Evolutionary conservation across 1,139 yeast genomes (phyloP).

Genomic region (Geotrichum phurueaensis): DNA sequence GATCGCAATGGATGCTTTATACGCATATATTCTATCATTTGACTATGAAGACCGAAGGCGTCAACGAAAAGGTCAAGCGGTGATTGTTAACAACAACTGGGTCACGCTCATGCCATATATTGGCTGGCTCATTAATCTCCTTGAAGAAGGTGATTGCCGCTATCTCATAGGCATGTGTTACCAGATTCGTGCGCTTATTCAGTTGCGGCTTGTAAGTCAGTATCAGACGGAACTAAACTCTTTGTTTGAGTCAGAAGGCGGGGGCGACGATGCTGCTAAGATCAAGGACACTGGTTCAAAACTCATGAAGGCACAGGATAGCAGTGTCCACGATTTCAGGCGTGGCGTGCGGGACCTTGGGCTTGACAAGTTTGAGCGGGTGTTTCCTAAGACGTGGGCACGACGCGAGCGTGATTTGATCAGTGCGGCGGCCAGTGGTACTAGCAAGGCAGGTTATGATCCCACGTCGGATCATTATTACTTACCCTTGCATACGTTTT

Average conservation of each 20-base stretch:
- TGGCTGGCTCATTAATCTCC: constrained; percentile 25
- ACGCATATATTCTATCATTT: constrained; percentile 38
- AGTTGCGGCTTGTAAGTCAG: constrained; percentile 29
- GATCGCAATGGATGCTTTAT: constrained; percentile 32
- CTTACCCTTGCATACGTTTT: constrained; percentile 37
- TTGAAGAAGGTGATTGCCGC: constrained; percentile 22
- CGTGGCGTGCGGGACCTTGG: constrained; percentile 31
- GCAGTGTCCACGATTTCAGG: constrained; percentile 31
- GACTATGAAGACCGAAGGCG: constrained; percentile 34
- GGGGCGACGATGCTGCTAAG: constrained; percentile 3
- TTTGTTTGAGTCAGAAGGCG: not conserved
- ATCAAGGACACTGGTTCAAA: constrained; percentile 10
- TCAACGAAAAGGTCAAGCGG: constrained; percentile 29
- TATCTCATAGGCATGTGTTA: constrained; percentile 32
- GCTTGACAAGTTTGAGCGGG: constrained; percentile 24
- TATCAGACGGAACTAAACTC: constrained; percentile 11
- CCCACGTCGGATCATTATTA: constrained; percentile 35
- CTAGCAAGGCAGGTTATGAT: constrained; percentile 27
- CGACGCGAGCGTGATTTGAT: constrained; percentile 17
- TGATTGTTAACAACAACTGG: constrained; percentile 23
- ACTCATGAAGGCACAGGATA: constrained; percentile 22
- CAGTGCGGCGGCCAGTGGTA: constrained; percentile 6
- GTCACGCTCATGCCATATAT: constrained; percentile 34
- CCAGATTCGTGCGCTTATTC: constrained; percentile 35
- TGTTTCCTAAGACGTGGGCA: constrained; percentile 33